phyloP scores from a whole-genome alignment of 2,329 filamentous ascomycete species.

The Alternaria burnsii region DNA sequence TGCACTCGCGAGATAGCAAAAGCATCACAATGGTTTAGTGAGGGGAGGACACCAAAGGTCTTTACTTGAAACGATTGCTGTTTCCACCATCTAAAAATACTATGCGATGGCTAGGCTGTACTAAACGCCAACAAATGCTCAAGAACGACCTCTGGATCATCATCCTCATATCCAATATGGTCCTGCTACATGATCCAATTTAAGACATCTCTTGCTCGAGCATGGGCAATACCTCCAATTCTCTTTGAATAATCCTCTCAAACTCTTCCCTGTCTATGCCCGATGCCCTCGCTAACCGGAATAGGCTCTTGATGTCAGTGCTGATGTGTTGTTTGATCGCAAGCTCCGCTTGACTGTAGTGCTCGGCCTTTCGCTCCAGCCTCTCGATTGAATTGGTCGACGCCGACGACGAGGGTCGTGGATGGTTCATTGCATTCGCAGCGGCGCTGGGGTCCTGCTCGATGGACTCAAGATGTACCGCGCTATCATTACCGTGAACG shows the following conservation, averaged over 20 bases:
- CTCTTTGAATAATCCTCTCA: conserved; percentile 73
- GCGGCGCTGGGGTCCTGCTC: conserved; percentile 32
- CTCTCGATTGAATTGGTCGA: conserved; percentile 64
- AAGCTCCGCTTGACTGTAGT: conserved; percentile 71
- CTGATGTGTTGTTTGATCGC: conserved; percentile 82
- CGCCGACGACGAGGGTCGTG: conserved; percentile 52
- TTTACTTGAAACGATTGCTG: neutral
- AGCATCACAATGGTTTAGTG: neutral
- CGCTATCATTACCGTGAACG: conserved; percentile 22
- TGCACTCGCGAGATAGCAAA: neutral
- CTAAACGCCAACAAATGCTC: conserved; percentile 22
- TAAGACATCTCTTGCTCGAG: conserved; percentile 66
- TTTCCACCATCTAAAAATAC: conserved; percentile 7
- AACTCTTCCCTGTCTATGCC: conserved; percentile 81
- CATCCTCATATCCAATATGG: neutral
- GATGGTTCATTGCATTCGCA: conserved; percentile 44
- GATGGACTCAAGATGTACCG: conserved; percentile 33
- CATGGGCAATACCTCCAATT: conserved; percentile 74
- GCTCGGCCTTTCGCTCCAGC: conserved; percentile 64
- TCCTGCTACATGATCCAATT: neutral
- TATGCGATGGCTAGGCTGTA: conserved; percentile 11
- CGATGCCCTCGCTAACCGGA: conserved; percentile 71
- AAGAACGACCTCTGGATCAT: neutral
- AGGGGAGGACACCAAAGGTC: neutral
- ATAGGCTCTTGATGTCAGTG: conserved; percentile 79